Percentiles rank a stretch among this genome's conserved stretches.
Conservation (phyloP, 2,329 filamentous ascomycete species). For the Xylariaceae sp. region DNA sequence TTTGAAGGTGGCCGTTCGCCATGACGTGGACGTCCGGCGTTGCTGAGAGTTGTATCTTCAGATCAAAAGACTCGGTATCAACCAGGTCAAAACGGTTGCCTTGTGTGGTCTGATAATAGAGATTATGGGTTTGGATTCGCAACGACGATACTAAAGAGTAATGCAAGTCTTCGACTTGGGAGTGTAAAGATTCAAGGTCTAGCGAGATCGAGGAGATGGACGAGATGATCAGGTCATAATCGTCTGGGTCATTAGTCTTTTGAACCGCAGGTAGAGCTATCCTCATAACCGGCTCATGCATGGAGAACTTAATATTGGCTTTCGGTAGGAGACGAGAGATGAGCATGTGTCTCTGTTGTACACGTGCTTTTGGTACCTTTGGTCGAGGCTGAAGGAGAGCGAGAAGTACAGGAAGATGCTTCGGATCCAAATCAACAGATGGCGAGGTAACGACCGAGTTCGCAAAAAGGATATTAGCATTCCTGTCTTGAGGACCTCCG, state of each 20-base stretch:
- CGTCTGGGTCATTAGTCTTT: constrained; percentile 65
- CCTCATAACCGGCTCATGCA: constrained; percentile 93
- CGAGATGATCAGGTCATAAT: constrained; percentile 94
- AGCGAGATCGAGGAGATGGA: constrained; percentile 92
- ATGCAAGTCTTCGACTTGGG: constrained; percentile 77
- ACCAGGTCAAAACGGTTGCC: constrained; percentile 85
- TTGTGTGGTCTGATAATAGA: constrained; percentile 91
- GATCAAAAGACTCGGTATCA: constrained; percentile 82
- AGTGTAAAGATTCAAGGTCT: constrained; percentile 95
- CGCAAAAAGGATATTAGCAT: constrained; percentile 93
- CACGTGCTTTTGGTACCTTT: constrained; percentile 44
- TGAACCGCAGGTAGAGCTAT: constrained; percentile 84
- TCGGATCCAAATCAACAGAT: constrained; percentile 88
- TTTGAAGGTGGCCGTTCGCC: constrained; percentile 78
- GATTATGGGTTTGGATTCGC: constrained; percentile 79
- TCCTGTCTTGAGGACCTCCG: constrained; percentile 77
- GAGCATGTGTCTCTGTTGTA: constrained; percentile 63
- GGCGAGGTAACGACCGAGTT: constrained; percentile 97
- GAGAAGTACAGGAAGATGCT: constrained; percentile 83
- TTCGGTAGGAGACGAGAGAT: constrained; percentile 93
- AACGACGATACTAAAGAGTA: constrained; percentile 85
- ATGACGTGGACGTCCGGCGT: constrained; percentile 84
- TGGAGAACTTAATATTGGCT: constrained; percentile 90
- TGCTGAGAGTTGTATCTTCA: constrained; percentile 83
- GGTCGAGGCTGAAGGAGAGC: constrained; percentile 68